A percentile compares a stretch with the other conserved stretches of the same genome.
phyloP scores from a whole-genome alignment of 2,329 filamentous ascomycete species.

The Dactylellina haptotyla region DNA sequence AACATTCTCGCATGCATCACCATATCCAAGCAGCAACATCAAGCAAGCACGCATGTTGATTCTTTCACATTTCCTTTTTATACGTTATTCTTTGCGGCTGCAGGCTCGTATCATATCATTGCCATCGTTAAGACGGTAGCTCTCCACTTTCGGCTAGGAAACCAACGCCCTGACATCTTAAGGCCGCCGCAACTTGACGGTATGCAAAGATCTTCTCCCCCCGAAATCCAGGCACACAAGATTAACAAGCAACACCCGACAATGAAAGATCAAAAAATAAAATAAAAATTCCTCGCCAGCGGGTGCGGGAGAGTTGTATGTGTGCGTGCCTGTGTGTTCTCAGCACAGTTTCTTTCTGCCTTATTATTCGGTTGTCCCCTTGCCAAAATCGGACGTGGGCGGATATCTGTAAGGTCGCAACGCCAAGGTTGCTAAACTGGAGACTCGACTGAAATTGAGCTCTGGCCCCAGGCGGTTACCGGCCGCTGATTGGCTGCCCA shows the following conservation, averaged over 20 bases:
- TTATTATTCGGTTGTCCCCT: background rate
- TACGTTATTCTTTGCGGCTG: too few species aligned
- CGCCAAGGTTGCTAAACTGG: slow-evolving; percentile 52
- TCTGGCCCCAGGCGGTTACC: slow-evolving; percentile 38
- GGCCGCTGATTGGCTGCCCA: slow-evolving; percentile 24
- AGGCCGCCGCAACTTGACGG: slow-evolving; percentile 9
- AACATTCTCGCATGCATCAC: slow-evolving; percentile 18
- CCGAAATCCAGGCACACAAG: slow-evolving; percentile 9
- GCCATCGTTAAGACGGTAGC: too few species aligned
- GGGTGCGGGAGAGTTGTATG: too few species aligned
- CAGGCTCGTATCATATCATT: too few species aligned
- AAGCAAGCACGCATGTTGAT: background rate
- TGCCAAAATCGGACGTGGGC: slow-evolving; percentile 34
- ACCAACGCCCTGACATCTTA: slow-evolving; percentile 15
- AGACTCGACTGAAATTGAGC: slow-evolving; percentile 52
- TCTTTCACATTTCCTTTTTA: background rate
- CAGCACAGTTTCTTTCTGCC: slow-evolving; percentile 4
- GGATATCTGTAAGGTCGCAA: slow-evolving; percentile 41
- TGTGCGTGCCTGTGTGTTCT: background rate
- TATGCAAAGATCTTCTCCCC: slow-evolving; percentile 12
- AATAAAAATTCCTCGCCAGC: background rate
- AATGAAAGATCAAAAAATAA: background rate
- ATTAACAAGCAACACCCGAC: background rate
- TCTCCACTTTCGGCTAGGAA: slow-evolving; percentile 4
- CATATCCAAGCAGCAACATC: slow-evolving; percentile 2